Conservation (phyloP, 208 protist species). For the Crithidia sp. region DNA sequence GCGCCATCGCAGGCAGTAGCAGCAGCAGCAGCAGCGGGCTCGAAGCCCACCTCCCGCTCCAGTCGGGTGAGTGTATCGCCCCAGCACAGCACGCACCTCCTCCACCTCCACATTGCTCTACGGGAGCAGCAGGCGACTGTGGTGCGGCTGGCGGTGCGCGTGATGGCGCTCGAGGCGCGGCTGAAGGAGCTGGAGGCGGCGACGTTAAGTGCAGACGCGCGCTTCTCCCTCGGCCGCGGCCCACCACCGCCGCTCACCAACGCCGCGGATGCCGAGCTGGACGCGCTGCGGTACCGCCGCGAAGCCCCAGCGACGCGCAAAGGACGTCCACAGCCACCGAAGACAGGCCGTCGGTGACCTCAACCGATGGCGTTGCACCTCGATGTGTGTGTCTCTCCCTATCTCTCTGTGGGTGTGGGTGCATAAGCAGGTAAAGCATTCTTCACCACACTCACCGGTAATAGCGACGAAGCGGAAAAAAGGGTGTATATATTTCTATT, state of each 20-base stretch:
- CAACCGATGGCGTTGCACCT: neutral
- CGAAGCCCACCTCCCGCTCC: conserved; percentile 11
- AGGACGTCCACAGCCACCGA: conserved; percentile 18
- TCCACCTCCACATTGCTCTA: conserved; percentile 18
- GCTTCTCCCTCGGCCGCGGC: conserved; percentile 54
- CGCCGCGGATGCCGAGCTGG: conserved; percentile 29
- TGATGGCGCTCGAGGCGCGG: conserved; percentile 35
- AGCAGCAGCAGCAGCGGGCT: neutral
- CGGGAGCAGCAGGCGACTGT: conserved; percentile 21
- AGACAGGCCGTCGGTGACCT: conserved; percentile 11
- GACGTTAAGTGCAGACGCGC: conserved; percentile 35
- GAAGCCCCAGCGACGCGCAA: conserved; percentile 13
- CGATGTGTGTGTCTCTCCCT: neutral
- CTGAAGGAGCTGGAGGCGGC: conserved; percentile 29
- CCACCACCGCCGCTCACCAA: conserved; percentile 23
- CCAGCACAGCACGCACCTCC: neutral
- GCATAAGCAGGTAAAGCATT: too few species aligned
- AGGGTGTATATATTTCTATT: too few species aligned
- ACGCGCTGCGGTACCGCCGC: conserved; percentile 19
- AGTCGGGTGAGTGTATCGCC: conserved; percentile 19
- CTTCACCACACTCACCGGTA: too few species aligned
- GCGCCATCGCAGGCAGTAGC: too few species aligned
- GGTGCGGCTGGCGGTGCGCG: conserved; percentile 33
- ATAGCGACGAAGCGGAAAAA: too few species aligned
- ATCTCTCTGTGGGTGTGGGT: neutral